phyloP scores from a whole-genome alignment of 108 stramenopile species.

The Pseudonitzschia pungens region DNA sequence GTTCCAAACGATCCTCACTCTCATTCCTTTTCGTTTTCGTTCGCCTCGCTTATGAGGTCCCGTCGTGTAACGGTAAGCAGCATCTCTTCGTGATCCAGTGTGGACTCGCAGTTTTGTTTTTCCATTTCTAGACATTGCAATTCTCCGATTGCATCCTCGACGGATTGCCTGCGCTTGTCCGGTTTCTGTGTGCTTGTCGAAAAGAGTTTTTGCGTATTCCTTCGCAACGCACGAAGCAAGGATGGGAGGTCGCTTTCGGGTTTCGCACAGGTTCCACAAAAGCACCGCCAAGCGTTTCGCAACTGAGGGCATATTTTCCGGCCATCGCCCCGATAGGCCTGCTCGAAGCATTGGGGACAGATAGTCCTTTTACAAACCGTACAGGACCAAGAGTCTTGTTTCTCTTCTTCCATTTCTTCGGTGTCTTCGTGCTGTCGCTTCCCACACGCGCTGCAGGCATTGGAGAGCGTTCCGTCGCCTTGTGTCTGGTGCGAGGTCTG shows the following conservation, averaged over 20 bases:
- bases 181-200: neutral
- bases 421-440: neutral
- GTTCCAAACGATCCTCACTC: too few relatives aligned
- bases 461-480: too few relatives aligned
- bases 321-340: neutral
- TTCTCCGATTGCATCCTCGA: neutral
- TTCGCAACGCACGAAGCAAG: neutral
- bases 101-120: slow-evolving; percentile 5
- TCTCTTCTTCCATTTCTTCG: neutral
- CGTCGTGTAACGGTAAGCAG: neutral
- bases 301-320: too few relatives aligned
- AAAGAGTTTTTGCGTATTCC: neutral
- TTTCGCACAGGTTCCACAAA: too few relatives aligned
- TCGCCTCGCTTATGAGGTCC: too few relatives aligned
- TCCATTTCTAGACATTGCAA: slow-evolving; percentile 1
- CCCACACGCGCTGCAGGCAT: slow-evolving; percentile 2
- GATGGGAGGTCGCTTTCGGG: neutral
- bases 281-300: too few relatives aligned
- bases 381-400: neutral
- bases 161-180: neutral
- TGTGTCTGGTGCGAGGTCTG: too few relatives aligned
- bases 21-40: too few relatives aligned
- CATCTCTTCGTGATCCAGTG: neutral
- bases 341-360: neutral
- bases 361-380: neutral